Evolutionary conservation across 306 rosid genomes (phyloP).

Genomic region (Pterocarpus santalinus): DNA sequence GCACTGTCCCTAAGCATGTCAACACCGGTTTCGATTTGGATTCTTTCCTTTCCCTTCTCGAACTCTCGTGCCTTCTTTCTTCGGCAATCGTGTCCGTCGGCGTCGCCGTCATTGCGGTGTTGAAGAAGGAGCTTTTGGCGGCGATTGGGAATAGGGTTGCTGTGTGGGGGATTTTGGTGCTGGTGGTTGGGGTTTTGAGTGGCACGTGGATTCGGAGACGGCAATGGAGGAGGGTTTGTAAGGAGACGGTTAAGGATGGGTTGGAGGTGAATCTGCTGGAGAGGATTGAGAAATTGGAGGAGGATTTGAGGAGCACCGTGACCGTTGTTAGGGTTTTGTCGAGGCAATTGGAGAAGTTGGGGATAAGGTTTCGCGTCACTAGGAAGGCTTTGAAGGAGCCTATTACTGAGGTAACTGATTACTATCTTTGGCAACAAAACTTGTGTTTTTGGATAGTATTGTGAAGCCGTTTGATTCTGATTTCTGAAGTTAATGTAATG

Average conservation of each 20-base stretch:
- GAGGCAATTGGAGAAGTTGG: conserved; percentile 92
- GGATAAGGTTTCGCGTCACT: conserved; percentile 77
- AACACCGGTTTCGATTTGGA: conserved; percentile 57
- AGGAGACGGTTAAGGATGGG: conserved; percentile 54
- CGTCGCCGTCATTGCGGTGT: conserved; percentile 47
- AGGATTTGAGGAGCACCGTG: conserved; percentile 68
- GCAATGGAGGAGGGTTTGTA: conserved; percentile 67
- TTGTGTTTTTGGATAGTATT: neutral
- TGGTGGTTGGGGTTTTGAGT: conserved; percentile 61
- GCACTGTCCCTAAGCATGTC: conserved; percentile 22
- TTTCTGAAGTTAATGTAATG: neutral
- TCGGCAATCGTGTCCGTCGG: conserved; percentile 58
- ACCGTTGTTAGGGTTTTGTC: conserved; percentile 71
- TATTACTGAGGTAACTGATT: conserved; percentile 72
- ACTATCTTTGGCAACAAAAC: neutral
- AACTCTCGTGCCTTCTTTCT: conserved; percentile 66
- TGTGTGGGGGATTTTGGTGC: conserved; percentile 53
- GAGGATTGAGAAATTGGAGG: conserved; percentile 86
- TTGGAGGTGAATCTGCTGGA: conserved; percentile 73
- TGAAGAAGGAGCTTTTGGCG: conserved; percentile 54
- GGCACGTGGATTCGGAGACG: conserved; percentile 81
- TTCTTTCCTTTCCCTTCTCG: conserved; percentile 63
- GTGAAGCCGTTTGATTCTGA: conserved; percentile 9
- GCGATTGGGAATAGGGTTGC: conserved; percentile 52
- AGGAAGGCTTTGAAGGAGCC: conserved; percentile 78